phyloP scores from a whole-genome alignment of 169 alveolate genomes.

The Plasmodium cynomolgi region DNA sequence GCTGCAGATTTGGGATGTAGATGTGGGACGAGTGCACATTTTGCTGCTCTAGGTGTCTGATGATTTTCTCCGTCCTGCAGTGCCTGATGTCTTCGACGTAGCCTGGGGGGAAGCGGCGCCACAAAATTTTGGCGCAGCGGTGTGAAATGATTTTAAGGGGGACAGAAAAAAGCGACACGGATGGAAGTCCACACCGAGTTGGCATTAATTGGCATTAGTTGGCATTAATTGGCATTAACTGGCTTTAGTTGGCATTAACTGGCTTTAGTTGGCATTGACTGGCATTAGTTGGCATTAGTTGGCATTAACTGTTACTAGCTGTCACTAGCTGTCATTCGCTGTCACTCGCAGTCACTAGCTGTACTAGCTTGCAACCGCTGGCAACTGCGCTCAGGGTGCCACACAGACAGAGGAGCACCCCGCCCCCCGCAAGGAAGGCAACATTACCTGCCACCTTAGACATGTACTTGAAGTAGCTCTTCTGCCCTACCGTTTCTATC shows the following conservation, averaged over 20 bases:
- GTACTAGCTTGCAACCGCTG: not conserved
- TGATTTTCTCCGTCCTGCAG: slow-evolving; percentile 71
- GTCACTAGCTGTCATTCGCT: too few relatives aligned
- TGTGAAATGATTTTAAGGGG: not conserved
- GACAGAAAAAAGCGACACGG: not conserved
- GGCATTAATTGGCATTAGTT: too few relatives aligned
- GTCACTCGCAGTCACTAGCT: too few relatives aligned
- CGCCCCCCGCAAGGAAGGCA: not conserved
- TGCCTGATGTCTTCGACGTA: slow-evolving; percentile 74
- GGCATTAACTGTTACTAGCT: too few relatives aligned
- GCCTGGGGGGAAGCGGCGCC: slow-evolving; percentile 12
- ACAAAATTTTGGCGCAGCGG: not conserved
- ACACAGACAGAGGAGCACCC: not conserved
- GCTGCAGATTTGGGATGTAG: slow-evolving; percentile 50
- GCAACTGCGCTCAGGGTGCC: not conserved
- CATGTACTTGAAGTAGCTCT: slow-evolving; percentile 71
- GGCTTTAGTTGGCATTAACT: too few relatives aligned
- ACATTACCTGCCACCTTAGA: slow-evolving; percentile 66
- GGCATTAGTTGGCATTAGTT: too few relatives aligned
- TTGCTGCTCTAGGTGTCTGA: slow-evolving; percentile 41
- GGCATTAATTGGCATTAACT: too few relatives aligned
- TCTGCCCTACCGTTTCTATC: slow-evolving; percentile 73
- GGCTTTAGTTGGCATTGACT: too few relatives aligned
- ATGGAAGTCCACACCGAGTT: not conserved
- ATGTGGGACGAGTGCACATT: slow-evolving; percentile 64